Base-by-base conservation (phyloP, 2,329 filamentous ascomycete genomes). In the Fusarium udum region DNA sequence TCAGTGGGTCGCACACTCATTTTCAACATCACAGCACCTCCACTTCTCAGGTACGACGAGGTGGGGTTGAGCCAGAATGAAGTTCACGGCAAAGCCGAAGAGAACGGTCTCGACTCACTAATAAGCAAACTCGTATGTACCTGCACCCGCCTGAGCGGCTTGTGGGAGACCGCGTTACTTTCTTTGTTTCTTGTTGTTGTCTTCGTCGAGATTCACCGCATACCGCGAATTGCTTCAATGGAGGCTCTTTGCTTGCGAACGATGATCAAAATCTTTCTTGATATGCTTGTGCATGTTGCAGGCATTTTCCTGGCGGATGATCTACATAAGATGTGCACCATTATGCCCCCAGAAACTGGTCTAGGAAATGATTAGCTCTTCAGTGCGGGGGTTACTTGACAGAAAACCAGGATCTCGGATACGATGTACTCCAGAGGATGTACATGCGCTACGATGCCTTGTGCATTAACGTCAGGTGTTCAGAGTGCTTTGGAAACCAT, bases 281-380 rank as follows among this genome's bases (percentile, higher is more conserved):
- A 57, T 64, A 51, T 53, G 39, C n/a, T 60, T 40, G 28, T 62
- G 60, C 49, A 55, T 49, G 36, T 55, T 48, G 22, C 64, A 57
- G 37, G 49, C 60, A 67, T 67, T 67, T 51, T 48, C 56, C 60
- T 56, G 52, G 60, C 67, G 71, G 67, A 52, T 74, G 76, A 77
- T 78, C 76, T 76, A 65, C 76, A 78, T 77, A 78, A 78, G 76
- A 78, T 78, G 75, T 69, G 66, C 75, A 72, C 66, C 75, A 75
- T 76, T 67, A 76, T 67, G 63, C 65, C 72, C 52, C 70, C 39
- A 57, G 67, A 67, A 49, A 59, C 51, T 52, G 15, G 28, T 62
- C 62, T 58, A 52, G 61, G 53, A 75, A 56, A 56, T 73, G 66
- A 68, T 68, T 65, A 56, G 65, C 45, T 28, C 49, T 56, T 62